A percentile compares a stretch with the other conserved stretches of the same genome.
These are phyloP conservation scores for Raffaelea arxii DNA, from an alignment of 2,329 filamentous ascomycete genomes.

Conservation along the genomic window DNA sequence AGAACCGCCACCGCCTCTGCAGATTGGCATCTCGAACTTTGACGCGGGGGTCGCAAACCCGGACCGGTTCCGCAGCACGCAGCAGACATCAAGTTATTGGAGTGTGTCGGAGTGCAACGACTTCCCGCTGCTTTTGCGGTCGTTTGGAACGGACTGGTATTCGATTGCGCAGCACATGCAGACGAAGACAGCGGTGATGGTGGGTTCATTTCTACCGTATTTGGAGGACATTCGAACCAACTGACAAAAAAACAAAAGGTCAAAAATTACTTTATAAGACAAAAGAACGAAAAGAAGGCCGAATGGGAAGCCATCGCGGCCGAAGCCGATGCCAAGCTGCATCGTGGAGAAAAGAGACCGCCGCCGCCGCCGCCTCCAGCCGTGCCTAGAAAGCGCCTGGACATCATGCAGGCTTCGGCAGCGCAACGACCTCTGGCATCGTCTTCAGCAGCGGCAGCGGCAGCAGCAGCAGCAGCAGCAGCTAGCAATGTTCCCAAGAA, in stretches of 20 bases:
- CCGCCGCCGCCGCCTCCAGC: conserved; percentile 46
- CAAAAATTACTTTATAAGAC: conserved; percentile 58
- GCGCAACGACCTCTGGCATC: conserved; percentile 33
- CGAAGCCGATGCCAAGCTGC: conserved; percentile 48
- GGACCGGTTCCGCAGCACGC: conserved; percentile 35
- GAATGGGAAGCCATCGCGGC: conserved; percentile 52
- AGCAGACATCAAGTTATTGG: conserved; percentile 73
- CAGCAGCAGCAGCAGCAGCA: conserved; percentile 11
- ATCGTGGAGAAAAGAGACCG: conserved; percentile 48
- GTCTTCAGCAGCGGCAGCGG: conserved; percentile 26
- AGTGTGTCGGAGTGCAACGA: conserved; percentile 73
- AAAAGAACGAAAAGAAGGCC: conserved; percentile 42
- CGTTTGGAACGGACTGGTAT: conserved; percentile 72
- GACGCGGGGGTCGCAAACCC: conserved; percentile 34
- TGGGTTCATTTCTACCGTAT: no score
- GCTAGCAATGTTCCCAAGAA: conserved; percentile 6
- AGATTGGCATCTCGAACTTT: conserved; percentile 38
- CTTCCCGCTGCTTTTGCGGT: conserved; percentile 60
- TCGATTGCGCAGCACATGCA: conserved; percentile 71
- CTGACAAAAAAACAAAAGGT: conserved; percentile 38
- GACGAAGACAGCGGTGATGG: conserved; percentile 81
- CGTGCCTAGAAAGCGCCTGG: conserved; percentile 6
- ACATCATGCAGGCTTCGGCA: background rate
- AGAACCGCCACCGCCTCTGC: conserved; percentile 38
- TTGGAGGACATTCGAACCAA: background rate